These are phyloP conservation scores for Mycosphaerella arachidis DNA, from an alignment of 2,329 filamentous ascomycete genomes.

Conservation along the genomic window DNA sequence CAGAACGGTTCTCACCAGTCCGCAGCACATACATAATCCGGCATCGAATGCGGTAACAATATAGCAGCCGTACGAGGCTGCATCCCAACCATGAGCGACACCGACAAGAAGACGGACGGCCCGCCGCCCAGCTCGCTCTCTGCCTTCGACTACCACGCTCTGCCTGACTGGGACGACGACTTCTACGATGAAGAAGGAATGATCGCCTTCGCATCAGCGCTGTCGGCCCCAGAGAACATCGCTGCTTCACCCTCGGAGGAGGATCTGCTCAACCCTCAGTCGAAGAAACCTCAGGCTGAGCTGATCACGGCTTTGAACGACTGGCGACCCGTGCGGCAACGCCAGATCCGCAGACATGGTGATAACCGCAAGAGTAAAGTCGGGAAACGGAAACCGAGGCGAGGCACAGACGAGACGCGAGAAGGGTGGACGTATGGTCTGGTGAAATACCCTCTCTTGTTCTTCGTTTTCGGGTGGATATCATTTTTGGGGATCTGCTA, in stretches of 20 bases:
- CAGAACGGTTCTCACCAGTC: too few relatives aligned
- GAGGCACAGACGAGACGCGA: conserved; percentile 78
- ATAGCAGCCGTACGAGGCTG: background rate
- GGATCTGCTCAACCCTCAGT: conserved; percentile 44
- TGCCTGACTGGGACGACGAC: conserved; percentile 76
- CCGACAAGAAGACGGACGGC: conserved; percentile 45
- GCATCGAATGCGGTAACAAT: background rate
- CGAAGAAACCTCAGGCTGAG: conserved; percentile 37
- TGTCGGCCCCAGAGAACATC: conserved; percentile 69
- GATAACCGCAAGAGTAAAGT: conserved; percentile 24
- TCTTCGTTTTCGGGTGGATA: conserved; percentile 78
- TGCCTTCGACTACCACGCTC: conserved; percentile 62
- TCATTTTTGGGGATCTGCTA: conserved; percentile 68
- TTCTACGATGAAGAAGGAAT: conserved; percentile 72
- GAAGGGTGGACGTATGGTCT: conserved; percentile 88
- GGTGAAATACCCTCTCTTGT: conserved; percentile 85
- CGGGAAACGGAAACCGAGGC: conserved; percentile 38
- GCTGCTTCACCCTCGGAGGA: conserved; percentile 53
- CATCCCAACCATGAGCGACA: conserved; percentile 38
- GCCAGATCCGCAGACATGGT: conserved; percentile 42
- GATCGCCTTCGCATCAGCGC: conserved; percentile 71
- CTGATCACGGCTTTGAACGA: conserved; percentile 92
- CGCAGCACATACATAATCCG: background rate
- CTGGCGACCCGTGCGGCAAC: conserved; percentile 84
- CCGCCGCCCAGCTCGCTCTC: conserved; percentile 39